Evolutionary conservation across 345 rosid species (phyloP).

Genomic region (Acer saccharum): DNA sequence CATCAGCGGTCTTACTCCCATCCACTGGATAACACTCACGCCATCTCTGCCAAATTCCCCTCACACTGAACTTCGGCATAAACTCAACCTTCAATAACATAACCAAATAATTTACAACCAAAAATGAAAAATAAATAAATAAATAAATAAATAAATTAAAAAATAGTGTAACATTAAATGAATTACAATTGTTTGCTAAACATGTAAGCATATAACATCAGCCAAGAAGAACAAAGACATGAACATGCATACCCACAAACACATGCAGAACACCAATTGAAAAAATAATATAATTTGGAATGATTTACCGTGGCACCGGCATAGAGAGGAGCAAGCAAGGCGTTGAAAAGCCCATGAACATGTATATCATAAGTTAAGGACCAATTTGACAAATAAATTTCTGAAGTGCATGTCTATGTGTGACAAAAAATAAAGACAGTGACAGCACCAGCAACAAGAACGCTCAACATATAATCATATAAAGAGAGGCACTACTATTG

Average conservation of each 20-base stretch:
- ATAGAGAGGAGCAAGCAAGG: conserved; percentile 84
- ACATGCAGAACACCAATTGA: background rate
- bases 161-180: background rate
- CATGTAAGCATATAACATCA: background rate
- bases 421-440: conserved; percentile 11
- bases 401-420: background rate
- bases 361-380: conserved; percentile 63
- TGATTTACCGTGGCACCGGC: conserved; percentile 74
- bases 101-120: conserved; percentile 15
- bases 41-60: conserved; percentile 96
- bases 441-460: conserved; percentile 18
- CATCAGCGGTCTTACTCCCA: conserved; percentile 52
- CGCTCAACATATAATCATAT: conserved; percentile 2
- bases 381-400: conserved; percentile 15
- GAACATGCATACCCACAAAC: background rate
- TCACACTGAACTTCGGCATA: conserved; percentile 91
- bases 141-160: background rate
- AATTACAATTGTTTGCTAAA: background rate
- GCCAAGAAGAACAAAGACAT: background rate
- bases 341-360: conserved; percentile 96
- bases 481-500: background rate
- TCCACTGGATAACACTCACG: conserved; percentile 72
- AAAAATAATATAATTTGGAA: background rate
- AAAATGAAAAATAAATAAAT: background rate
- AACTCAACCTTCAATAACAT: conserved; percentile 78